Conservation (phyloP, 2,329 filamentous ascomycete genomes). For the Diaporthe sp. region DNA sequence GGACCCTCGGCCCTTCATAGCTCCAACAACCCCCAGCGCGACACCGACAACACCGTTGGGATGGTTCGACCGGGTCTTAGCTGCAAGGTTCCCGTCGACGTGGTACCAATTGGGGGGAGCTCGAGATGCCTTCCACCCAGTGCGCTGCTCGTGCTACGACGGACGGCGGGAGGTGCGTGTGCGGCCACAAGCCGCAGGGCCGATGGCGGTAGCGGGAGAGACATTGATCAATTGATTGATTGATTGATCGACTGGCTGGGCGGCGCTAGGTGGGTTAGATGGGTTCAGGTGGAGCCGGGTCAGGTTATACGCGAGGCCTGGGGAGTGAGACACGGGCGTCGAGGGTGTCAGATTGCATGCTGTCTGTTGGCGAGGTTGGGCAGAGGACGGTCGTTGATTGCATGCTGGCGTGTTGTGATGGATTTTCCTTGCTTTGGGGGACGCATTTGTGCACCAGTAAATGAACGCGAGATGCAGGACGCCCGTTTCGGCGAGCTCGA, state of each 20-base stretch:
- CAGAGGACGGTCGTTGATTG: neutral
- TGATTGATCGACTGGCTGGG: slow-evolving; percentile 18
- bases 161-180: neutral
- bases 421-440: slow-evolving; percentile 6
- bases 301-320: slow-evolving; percentile 21
- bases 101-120: slow-evolving; percentile 17
- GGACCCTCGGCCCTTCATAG: slow-evolving; percentile 10
- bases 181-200: neutral
- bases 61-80: slow-evolving; percentile 24
- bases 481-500: slow-evolving; percentile 13
- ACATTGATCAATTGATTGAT: slow-evolving; percentile 16
- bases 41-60: slow-evolving; percentile 24
- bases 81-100: slow-evolving; percentile 31
- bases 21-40: neutral
- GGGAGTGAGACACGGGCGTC: slow-evolving; percentile 21
- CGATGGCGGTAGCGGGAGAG: neutral
- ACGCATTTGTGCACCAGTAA: slow-evolving; percentile 12
- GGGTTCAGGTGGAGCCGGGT: slow-evolving; percentile 28
- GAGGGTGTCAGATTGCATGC: slow-evolving; percentile 26
- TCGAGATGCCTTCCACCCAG: neutral
- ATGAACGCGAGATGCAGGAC: slow-evolving; percentile 6
- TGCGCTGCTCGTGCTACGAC: neutral
- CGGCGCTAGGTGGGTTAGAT: too few relatives aligned
- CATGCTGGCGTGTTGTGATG: neutral
- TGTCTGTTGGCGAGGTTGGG: slow-evolving; percentile 18